Evolutionary conservation across 345 rosid species (phyloP), one percentile per base, ranked within the genome.

Genomic region (Eucalyptus erythrocorys): DNA sequence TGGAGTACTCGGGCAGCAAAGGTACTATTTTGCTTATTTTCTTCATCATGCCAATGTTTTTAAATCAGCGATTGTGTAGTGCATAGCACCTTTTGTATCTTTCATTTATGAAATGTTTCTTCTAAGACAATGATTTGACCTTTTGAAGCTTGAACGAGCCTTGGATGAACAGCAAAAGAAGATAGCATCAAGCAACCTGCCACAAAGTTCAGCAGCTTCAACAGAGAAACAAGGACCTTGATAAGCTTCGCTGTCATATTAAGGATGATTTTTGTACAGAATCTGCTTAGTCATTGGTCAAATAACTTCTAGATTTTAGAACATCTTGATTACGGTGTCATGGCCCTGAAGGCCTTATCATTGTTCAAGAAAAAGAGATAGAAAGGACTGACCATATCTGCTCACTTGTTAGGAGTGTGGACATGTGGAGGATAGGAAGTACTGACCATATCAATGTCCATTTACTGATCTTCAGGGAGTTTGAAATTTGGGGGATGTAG

Each of bases 1-100:
- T 97, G 98, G 99, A 97, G 99, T 87, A 88, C 96, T 66, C 91
- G 96, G 26, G 98, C 99, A 71, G 99, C 99, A 10, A 97, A 96
- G 97, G 99, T 97, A 94, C 89, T 37, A 2, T 30, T 27, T 40
- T 61, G 76, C 76, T 76, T 76, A 22, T 89, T 0, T 47, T 16
- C 27, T 76, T 76, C 47, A 76, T 40, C 47, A 76, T 76, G 82
- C 82, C 13, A 43, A 37, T 76, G 82, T 26, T 76, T 19, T 40
- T 76, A 40, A 37, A 40, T 76, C 82, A 76, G 82, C 2, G 15
- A 76, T 40, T 76, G 15, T 10, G 15, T 76, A 40, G 30, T 6
- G 84, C 84, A 76, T 21, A 19, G 84, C 47, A 40, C 84, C 30
- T 76, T 40, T 37, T 76, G 47, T 40, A 11, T 21, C 84, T 37